Evolutionary conservation across 1,284 basidiomycete species (phyloP), one percentile per base, ranked within the genome.

Genomic region (Gymnopus androsaceus): DNA sequence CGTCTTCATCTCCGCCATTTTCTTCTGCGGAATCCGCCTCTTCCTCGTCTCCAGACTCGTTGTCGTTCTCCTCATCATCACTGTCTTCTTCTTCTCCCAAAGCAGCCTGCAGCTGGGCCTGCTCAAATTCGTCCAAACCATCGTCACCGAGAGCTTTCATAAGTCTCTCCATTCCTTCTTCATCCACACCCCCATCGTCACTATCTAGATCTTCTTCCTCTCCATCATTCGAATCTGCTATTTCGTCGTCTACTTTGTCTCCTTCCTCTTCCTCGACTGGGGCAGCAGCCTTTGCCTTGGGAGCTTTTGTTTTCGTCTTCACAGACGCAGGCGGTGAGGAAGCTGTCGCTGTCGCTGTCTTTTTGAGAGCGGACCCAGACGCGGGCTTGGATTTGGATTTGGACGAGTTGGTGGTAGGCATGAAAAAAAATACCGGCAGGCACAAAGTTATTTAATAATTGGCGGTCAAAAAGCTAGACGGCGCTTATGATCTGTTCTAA

Each of bases 141-240:
- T 88, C 84, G 4, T 88, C 83, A 3, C 84, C 85, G 19, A 90
- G 73, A 7, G 85, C 78, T 51, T 83, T 78, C 79, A 88, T 83
- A 34, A 89, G 74, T 54, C 82, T 77, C 66, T 77, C 72, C 82
- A 86, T 82, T 15, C 83, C 84, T 63, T 83, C 81, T 63, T 84
- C 80, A 63, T 89, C 85, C 28, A 85, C 79, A 40, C 81, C 85
- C 2, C 78, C 83, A 37, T 84, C 79, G 45, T 81, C 79, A 41
- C 75, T 74, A 56, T 75, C 76, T 27, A 76, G 77, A 7, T 76
- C 75, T 8, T 70, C 71, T 5, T 66, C 65, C 4, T 68, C 61
- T 15, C 63, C 61, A 31, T 38, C 34, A n/a, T n/a, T n/a, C n/a
- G n/a, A n/a, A n/a, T n/a, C n/a, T n/a, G n/a, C n/a, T n/a, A n/a